Conservation (phyloP, 371 early-diverging fungal species). For the Apophysomyces trapeziformis region DNA sequence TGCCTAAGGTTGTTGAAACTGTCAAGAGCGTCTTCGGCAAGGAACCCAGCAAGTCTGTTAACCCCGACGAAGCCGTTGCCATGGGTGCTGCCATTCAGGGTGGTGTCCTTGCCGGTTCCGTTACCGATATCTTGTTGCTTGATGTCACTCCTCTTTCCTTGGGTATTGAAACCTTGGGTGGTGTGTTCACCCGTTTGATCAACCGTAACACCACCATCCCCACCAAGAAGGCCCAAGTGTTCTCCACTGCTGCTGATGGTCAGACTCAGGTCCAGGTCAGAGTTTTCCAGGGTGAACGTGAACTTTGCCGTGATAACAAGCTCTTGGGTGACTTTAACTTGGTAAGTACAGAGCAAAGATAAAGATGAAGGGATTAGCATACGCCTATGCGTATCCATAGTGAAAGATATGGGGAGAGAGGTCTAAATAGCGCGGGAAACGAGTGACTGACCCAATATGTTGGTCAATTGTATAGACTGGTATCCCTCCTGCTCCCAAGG, state of each 20-base stretch:
- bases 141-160: conserved; percentile 99
- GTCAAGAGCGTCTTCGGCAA: conserved; percentile 91
- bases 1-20: conserved; percentile 96
- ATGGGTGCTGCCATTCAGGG: conserved; percentile 99
- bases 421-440: no score
- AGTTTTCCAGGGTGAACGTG: conserved; percentile 99
- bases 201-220: conserved; percentile 99
- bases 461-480: conserved; percentile 43
- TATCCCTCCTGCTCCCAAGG: conserved; percentile 89
- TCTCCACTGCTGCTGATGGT: conserved; percentile 99
- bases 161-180: conserved; percentile 97
- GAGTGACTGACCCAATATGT: background rate
- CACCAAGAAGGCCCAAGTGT: conserved; percentile 98
- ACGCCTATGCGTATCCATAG: no score
- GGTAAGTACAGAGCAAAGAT: conserved; percentile 11
- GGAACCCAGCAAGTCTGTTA: conserved; percentile 93
- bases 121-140: conserved; percentile 92
- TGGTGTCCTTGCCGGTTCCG: conserved; percentile 96
- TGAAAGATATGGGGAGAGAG: no score
- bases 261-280: conserved; percentile 98
- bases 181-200: conserved; percentile 98
- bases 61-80: conserved; percentile 99
- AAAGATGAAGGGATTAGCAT: background rate
- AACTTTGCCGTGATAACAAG: conserved; percentile 97
- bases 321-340: conserved; percentile 97